Base-by-base conservation (phyloP, 345 rosid species). In the Rhizophora apiculata region DNA sequence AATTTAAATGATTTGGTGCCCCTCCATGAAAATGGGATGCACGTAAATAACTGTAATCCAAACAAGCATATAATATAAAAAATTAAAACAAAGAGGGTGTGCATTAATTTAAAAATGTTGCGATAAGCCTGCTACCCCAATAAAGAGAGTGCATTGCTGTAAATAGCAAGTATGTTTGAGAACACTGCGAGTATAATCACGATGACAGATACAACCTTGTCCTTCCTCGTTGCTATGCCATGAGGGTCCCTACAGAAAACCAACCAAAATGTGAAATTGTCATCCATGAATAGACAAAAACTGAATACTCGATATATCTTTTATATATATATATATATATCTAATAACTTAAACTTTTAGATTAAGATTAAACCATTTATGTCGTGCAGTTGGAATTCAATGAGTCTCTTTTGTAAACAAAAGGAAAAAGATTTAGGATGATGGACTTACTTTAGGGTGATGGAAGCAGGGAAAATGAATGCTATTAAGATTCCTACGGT, bases 101-200 rank as follows among this genome's bases (percentile, higher is more conserved):
- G 48, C 16, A 13, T 54, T 6, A 21, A n/a, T 20, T 20, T 54
- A 21, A 4, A n/a, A 54, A 20, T 24, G 21, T 54, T 54, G 13
- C 8, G 0, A n/a, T 20, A 3, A 21, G 58, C 27, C 13, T 20
- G n/a, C 27, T 22, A 26, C 5, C 4, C 22, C 6, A 26, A 55
- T 55, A 55, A 22, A 22, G 30, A 55, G 30, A 9, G 15, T 9
- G 86, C 85, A 49, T 89, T 92, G 46, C 86, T 83, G 63, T 82
- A 89, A 70, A 91, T 83, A 68, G 95, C 95, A 60, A 89, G 78
- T 37, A 43, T n/a, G 68, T 84, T 87, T 22, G 92, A 82, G 64
- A 88, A 77, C 8, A 87, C 90, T 0, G 89, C 86, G 52, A 91
- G 84, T 32, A 88, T 79, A 15, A 88, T 79, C 92, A 91, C 86